A percentile compares a stretch with the other conserved stretches of the same genome.
Conservation (phyloP, 108 stramenopile species). For the Cyclostephanos tholiformis region DNA sequence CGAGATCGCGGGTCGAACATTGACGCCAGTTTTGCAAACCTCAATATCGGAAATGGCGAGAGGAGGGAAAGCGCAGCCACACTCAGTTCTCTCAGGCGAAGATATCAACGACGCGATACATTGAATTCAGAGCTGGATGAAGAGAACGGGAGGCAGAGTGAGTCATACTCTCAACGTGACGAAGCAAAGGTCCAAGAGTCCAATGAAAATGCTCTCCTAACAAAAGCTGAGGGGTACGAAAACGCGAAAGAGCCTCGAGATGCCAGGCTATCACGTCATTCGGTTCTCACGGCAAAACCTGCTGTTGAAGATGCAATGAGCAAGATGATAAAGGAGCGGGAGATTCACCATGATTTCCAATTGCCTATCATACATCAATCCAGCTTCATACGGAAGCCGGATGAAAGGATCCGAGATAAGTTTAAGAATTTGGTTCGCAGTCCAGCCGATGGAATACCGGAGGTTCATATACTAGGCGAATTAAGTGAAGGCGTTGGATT, state of each 20-base stretch:
- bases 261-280: background rate
- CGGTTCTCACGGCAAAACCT: background rate
- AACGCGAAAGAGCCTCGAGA: background rate
- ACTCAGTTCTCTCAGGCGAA: constrained; percentile 16
- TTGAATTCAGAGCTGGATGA: constrained; percentile 9
- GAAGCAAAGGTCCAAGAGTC: constrained; percentile 2
- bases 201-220: background rate
- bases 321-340: constrained; percentile 4
- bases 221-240: background rate
- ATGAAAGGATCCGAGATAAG: constrained; percentile 40
- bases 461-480: constrained; percentile 69
- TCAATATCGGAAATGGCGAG: background rate
- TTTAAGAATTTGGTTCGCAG: constrained; percentile 39
- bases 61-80: constrained; percentile 3
- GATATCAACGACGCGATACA: constrained; percentile 19
- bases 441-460: constrained; percentile 52
- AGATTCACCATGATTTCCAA: background rate
- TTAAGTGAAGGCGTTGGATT: constrained; percentile 58
- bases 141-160: constrained; percentile 14
- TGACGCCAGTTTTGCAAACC: background rate
- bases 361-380: constrained; percentile 29
- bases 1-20: background rate
- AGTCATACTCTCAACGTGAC: background rate
- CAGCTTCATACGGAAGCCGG: constrained; percentile 40
- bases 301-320: background rate